Evolutionary conservation across 164 flowering plant species (phyloP).

Genomic region (Liriodendron chinense): DNA sequence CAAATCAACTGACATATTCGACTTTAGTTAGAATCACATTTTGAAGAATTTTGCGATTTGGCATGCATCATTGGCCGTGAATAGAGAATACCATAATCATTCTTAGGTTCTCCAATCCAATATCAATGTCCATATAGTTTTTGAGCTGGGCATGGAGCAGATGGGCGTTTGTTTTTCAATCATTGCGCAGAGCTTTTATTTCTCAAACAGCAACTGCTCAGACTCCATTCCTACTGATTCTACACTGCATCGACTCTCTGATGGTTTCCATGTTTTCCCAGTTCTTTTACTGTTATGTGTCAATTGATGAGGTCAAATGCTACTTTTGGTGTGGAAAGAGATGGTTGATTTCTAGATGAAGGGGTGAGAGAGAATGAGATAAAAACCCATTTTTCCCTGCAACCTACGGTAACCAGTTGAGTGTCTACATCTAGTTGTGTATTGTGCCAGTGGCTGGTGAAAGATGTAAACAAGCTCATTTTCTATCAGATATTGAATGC

Average conservation of each 20-base stretch:
- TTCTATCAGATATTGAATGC: constrained; percentile 23
- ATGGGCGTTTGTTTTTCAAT: background rate
- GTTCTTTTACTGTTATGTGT: too few relatives aligned
- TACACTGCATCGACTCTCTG: too few relatives aligned
- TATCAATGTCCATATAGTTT: too few relatives aligned
- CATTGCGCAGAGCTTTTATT: background rate
- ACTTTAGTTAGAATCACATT: constrained; percentile 3
- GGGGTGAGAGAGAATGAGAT: background rate
- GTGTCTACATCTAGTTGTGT: constrained; percentile 5
- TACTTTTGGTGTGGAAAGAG: too few relatives aligned
- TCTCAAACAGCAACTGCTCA: background rate
- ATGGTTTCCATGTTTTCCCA: too few relatives aligned
- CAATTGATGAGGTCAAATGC: too few relatives aligned
- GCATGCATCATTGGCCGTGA: background rate
- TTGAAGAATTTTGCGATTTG: background rate
- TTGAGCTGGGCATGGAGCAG: background rate
- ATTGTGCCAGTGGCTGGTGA: constrained; percentile 13
- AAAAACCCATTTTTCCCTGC: background rate
- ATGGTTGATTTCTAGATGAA: background rate
- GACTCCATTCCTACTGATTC: too few relatives aligned
- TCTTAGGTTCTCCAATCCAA: too few relatives aligned
- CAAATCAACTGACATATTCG: constrained; percentile 42
- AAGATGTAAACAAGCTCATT: constrained; percentile 19
- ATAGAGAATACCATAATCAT: background rate
- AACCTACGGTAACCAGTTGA: background rate